Percentiles rank a stretch among this genome's conserved stretches.
Evolutionary conservation across 768 basidiomycete genomes (phyloP).

Genomic region (Hericium coralloides): DNA sequence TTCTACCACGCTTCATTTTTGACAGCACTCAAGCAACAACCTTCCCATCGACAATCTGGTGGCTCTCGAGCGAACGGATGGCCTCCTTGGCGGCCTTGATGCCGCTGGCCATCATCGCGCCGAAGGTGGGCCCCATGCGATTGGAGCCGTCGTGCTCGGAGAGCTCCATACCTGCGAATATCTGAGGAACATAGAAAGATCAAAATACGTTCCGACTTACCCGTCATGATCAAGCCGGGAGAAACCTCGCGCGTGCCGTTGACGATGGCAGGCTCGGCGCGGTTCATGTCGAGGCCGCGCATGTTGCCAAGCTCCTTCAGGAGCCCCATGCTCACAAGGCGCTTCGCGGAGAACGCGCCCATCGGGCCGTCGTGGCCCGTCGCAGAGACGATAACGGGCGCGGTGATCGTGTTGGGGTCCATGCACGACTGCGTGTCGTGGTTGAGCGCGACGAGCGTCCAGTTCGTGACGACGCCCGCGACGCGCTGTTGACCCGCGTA

Average conservation of each 20-base stretch:
- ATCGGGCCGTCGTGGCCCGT: slow-evolving; percentile 75
- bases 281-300: slow-evolving; percentile 74
- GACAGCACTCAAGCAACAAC: slow-evolving; percentile 30
- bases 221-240: slow-evolving; percentile 68
- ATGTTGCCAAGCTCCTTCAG: slow-evolving; percentile 70
- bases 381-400: slow-evolving; percentile 61
- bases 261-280: slow-evolving; percentile 75
- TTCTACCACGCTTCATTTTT: neutral
- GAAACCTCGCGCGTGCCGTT: slow-evolving; percentile 69
- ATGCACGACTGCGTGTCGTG: slow-evolving; percentile 66
- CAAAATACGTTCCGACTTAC: slow-evolving; percentile 26
- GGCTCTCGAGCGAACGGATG: slow-evolving; percentile 39
- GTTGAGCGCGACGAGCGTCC: slow-evolving; percentile 41
- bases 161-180: slow-evolving; percentile 61
- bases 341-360: slow-evolving; percentile 77
- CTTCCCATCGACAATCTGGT: slow-evolving; percentile 45
- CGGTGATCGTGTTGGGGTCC: slow-evolving; percentile 77
- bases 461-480: slow-evolving; percentile 48
- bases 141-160: slow-evolving; percentile 75
- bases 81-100: slow-evolving; percentile 65
- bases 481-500: slow-evolving; percentile 33
- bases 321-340: slow-evolving; percentile 67
- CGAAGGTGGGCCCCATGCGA: slow-evolving; percentile 64
- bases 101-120: slow-evolving; percentile 72
- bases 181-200: neutral